Conservation (phyloP, 164 flowering plant species). For the Piper betle region DNA sequence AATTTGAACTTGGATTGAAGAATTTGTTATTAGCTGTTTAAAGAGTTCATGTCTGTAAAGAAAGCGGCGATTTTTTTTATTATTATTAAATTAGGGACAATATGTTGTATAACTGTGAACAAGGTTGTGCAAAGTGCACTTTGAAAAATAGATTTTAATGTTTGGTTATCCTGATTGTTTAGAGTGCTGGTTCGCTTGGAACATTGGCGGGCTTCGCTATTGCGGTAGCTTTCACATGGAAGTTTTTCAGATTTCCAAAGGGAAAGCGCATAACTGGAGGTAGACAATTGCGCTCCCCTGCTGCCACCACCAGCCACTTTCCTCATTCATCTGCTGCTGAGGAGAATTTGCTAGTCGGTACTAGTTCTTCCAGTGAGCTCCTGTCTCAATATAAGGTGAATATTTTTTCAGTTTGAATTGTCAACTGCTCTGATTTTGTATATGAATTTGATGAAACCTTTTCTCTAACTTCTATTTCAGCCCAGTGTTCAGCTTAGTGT, state of each 20-base stretch:
- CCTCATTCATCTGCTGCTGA: slow-evolving; percentile 8
- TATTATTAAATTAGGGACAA: too few relatives aligned
- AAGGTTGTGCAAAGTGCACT: not conserved
- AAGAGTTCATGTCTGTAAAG: too few relatives aligned
- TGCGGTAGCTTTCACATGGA: slow-evolving; percentile 26
- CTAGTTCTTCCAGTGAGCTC: slow-evolving; percentile 5
- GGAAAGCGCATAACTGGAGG: slow-evolving; percentile 11
- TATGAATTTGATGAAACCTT: not conserved
- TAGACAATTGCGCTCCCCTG: slow-evolving; percentile 13
- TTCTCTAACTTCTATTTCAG: slow-evolving; percentile 8
- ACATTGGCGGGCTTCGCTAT: slow-evolving; percentile 28
- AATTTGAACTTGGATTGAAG: too few relatives aligned
- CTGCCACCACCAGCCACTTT: slow-evolving; percentile 9
- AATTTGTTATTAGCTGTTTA: too few relatives aligned
- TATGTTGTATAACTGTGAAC: too few relatives aligned
- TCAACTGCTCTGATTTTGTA: not conserved
- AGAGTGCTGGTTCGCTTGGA: slow-evolving; percentile 25
- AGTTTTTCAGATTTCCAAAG: slow-evolving; percentile 17
- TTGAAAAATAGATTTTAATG: not conserved
- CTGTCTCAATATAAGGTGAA: slow-evolving; percentile 13
- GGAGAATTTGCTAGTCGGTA: not conserved
- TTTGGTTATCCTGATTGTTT: not conserved
- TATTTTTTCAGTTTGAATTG: not conserved
- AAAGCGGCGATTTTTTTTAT: too few relatives aligned
- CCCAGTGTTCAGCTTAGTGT: slow-evolving; percentile 16